Percentiles rank a stretch among this genome's conserved stretches.
Conservation (phyloP, 768 basidiomycete species). For the Leccinum rimulosum region DNA sequence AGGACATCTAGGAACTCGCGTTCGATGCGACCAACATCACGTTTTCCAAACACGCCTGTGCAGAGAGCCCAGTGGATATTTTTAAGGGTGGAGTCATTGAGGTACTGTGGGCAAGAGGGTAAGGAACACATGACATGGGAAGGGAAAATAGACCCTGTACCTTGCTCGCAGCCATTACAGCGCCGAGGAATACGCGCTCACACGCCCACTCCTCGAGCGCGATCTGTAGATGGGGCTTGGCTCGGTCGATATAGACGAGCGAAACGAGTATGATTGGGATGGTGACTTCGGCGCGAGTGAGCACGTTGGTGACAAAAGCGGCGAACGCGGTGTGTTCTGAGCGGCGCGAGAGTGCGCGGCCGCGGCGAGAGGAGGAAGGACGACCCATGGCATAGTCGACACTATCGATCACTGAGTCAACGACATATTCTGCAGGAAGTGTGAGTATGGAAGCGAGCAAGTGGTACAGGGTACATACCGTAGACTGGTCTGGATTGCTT, state of each 20-base stretch:
- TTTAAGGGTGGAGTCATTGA: constrained; percentile 88
- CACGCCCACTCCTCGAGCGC: constrained; percentile 83
- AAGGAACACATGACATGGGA: constrained; percentile 10
- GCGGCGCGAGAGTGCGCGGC: constrained; percentile 45
- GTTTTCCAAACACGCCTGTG: constrained; percentile 78
- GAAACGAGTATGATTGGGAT: constrained; percentile 66
- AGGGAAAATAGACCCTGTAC: constrained; percentile 36
- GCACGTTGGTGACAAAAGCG: constrained; percentile 64
- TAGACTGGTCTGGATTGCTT: constrained; percentile 61
- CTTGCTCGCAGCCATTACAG: constrained; percentile 86
- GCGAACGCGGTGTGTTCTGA: constrained; percentile 57
- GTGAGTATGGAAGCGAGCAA: background rate
- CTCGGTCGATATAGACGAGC: constrained; percentile 75
- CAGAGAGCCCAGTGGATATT: constrained; percentile 90
- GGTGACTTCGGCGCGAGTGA: constrained; percentile 71
- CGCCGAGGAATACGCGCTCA: constrained; percentile 88
- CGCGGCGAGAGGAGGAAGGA: constrained; percentile 51
- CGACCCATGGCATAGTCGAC: constrained; percentile 78
- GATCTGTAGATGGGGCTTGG: constrained; percentile 77
- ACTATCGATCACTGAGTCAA: constrained; percentile 66
- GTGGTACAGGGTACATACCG: constrained; percentile 43
- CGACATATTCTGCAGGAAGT: constrained; percentile 55
- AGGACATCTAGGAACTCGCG: constrained; percentile 80
- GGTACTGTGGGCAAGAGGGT: constrained; percentile 46
- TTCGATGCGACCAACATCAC: constrained; percentile 78